Evolutionary conservation across 257 asterid species (phyloP).

Genomic region (Sherardia arvensis): DNA sequence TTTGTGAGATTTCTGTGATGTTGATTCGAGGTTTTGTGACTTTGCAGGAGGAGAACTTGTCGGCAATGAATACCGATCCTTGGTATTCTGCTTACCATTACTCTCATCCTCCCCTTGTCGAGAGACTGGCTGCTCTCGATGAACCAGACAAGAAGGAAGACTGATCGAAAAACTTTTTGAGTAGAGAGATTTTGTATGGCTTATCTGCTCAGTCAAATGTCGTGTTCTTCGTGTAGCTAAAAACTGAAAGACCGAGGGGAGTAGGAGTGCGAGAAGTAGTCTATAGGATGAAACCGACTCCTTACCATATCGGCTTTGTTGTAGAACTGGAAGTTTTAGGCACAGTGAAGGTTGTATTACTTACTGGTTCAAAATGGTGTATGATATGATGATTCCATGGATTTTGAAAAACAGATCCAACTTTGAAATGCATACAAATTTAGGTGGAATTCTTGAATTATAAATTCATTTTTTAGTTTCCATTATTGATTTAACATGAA

Average conservation of each 20-base stretch:
- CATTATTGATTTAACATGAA: not conserved
- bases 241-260: not conserved
- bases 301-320: not conserved
- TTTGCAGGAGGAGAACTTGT: conserved; percentile 82
- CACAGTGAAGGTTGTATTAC: not conserved
- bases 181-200: not conserved
- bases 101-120: conserved; percentile 95
- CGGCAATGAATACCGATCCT: conserved; percentile 89
- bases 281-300: not conserved
- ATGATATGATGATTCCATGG: not conserved
- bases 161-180: conserved; percentile 18
- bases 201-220: not conserved
- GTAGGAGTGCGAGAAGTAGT: not conserved
- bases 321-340: not conserved
- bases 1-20: not conserved
- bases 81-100: conserved; percentile 98
- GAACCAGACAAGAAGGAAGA: conserved; percentile 64
- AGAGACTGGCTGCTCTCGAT: conserved; percentile 80
- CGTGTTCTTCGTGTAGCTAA: not conserved
- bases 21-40: not conserved
- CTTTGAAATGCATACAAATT: not conserved
- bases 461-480: not conserved
- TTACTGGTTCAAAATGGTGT: not conserved
- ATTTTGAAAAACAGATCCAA: not conserved
- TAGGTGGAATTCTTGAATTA: too few relatives aligned